phyloP scores from a whole-genome alignment of 305 asterid species.

The Fraxinus paxiana region DNA sequence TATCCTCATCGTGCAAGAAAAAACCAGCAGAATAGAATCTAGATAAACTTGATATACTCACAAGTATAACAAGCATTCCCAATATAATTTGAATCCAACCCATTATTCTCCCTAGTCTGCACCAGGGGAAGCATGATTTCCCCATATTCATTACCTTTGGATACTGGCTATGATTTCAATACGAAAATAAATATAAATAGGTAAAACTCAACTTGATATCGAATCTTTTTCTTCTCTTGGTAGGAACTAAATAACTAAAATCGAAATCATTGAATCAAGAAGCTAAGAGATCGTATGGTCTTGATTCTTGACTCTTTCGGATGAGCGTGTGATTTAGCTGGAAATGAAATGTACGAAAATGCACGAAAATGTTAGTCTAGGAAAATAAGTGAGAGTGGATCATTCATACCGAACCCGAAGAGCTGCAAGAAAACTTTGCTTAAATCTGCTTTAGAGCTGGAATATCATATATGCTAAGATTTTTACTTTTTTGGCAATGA shows the following conservation, averaged over 20 bases:
- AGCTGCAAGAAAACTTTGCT: neutral
- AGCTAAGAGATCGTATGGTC: neutral
- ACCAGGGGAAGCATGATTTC: constrained; percentile 44
- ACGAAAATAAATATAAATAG: neutral
- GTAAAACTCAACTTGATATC: neutral
- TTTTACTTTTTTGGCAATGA: neutral
- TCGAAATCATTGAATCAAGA: neutral
- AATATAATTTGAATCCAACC: constrained; percentile 59
- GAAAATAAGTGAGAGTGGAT: neutral
- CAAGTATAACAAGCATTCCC: constrained; percentile 60
- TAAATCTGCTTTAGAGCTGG: constrained; percentile 38
- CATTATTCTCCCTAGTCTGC: constrained; percentile 55
- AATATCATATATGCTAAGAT: constrained; percentile 39
- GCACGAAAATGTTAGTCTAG: neutral
- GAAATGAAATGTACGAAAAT: neutral
- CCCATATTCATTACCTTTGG: constrained; percentile 30
- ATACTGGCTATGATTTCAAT: neutral
- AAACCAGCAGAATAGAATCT: constrained; percentile 65
- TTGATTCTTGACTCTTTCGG: neutral
- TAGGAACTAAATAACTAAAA: too few relatives aligned
- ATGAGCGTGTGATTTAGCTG: neutral
- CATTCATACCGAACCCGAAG: constrained; percentile 3
- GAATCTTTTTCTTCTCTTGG: neutral
- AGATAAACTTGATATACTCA: constrained; percentile 63
- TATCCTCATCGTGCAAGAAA: constrained; percentile 59